Conservation (phyloP, 306 rosid genomes). For the Pterocarpus macrocarpus region DNA sequence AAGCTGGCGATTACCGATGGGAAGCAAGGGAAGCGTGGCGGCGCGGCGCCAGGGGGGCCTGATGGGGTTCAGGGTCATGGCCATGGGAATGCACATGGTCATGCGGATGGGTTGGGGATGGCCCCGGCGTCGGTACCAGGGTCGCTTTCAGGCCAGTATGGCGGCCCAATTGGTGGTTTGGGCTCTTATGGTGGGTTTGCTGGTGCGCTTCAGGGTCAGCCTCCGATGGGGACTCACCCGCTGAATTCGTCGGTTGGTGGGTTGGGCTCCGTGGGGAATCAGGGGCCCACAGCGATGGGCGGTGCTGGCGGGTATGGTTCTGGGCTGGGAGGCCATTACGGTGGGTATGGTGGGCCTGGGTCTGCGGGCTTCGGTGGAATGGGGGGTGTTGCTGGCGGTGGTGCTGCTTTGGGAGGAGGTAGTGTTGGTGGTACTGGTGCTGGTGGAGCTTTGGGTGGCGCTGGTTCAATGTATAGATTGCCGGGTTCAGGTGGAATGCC, state of each 20-base stretch:
- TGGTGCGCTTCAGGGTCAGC: conserved; percentile 72
- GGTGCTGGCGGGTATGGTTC: conserved; percentile 68
- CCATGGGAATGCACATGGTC: conserved; percentile 55
- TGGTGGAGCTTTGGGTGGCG: conserved; percentile 57
- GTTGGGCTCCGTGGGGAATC: conserved; percentile 59
- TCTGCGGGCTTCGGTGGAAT: conserved; percentile 37
- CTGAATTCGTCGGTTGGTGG: conserved; percentile 64
- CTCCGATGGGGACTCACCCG: conserved; percentile 72
- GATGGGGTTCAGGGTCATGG: conserved; percentile 61
- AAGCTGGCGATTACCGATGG: conserved; percentile 83
- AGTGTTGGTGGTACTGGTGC: conserved; percentile 46
- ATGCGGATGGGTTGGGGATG: conserved; percentile 61
- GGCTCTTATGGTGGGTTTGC: conserved; percentile 79
- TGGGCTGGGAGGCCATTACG: conserved; percentile 71
- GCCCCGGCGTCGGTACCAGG: conserved; percentile 57
- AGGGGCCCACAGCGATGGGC: conserved; percentile 62
- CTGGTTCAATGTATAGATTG: conserved; percentile 75
- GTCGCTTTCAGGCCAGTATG: conserved; percentile 63
- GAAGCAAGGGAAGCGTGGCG: conserved; percentile 78
- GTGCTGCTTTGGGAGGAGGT: conserved; percentile 47
- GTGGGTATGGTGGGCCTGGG: conserved; percentile 66
- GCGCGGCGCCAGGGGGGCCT: conserved; percentile 25
- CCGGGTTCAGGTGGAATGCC: conserved; percentile 81
- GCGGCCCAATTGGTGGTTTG: conserved; percentile 67
- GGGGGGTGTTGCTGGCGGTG: conserved; percentile 41